A percentile compares a stretch with the other conserved stretches of the same genome.
phyloP scores from a whole-genome alignment of 2,329 filamentous ascomycete species.

The Simplicillium sp. region DNA sequence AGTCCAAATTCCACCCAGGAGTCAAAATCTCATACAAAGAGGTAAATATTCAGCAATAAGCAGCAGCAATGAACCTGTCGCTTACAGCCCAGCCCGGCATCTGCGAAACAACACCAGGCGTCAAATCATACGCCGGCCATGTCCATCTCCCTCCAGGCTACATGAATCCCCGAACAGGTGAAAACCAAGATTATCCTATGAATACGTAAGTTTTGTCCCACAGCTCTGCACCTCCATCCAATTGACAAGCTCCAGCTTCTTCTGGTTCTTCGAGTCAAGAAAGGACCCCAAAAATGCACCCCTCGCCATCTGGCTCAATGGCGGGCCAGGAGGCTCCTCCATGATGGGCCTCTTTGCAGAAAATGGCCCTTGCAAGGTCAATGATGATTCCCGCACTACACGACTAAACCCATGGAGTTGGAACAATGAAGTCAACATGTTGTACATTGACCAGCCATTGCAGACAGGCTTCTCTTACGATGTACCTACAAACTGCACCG shows the following conservation, averaged over 20 bases:
- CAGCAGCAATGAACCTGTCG: too few relatives aligned
- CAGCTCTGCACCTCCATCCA: neutral
- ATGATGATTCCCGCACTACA: conserved; percentile 39
- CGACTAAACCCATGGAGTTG: conserved; percentile 51
- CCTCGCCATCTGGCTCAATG: conserved; percentile 48
- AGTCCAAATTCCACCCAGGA: neutral
- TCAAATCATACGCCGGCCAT: conserved; percentile 39
- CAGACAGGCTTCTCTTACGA: conserved; percentile 63
- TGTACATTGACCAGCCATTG: conserved; percentile 52
- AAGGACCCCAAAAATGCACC: conserved; percentile 15
- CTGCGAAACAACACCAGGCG: conserved; percentile 30
- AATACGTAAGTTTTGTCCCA: conserved; percentile 6
- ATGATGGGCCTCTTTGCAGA: conserved; percentile 12
- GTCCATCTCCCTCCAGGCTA: conserved; percentile 26
- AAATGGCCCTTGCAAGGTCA: conserved; percentile 26
- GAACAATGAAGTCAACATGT: conserved; percentile 42
- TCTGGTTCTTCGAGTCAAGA: conserved; percentile 19
- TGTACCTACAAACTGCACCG: conserved; percentile 48
- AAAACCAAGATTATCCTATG: conserved; percentile 8
- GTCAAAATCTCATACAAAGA: neutral
- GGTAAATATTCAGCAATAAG: neutral
- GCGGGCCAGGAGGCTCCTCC: conserved; percentile 40
- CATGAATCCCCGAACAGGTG: conserved; percentile 4
- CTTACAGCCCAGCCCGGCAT: conserved; percentile 18
- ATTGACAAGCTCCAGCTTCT: conserved; percentile 9